Conservation (phyloP, 352 stramenopile genomes). For the Globisporangium polare region DNA sequence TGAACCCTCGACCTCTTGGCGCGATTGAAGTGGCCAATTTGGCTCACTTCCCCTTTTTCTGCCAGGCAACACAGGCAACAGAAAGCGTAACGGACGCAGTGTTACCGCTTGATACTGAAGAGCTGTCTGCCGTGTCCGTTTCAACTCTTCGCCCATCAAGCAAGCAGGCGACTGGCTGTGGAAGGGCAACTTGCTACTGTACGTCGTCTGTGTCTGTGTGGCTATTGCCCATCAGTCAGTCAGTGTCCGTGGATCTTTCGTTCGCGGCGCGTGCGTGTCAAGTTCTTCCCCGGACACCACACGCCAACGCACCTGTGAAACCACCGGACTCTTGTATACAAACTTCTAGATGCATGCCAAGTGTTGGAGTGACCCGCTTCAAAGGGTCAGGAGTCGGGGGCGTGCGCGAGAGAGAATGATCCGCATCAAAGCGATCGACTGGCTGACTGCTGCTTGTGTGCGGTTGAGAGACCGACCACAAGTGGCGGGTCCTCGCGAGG, state of each 20-base stretch:
- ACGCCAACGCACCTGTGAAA: neutral
- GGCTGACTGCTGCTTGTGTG: too few species aligned
- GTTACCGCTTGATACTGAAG: neutral
- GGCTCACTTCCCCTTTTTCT: neutral
- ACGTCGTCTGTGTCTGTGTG: neutral
- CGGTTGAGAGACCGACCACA: too few species aligned
- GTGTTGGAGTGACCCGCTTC: neutral
- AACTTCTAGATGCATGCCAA: neutral
- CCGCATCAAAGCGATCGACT: neutral
- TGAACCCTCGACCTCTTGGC: neutral
- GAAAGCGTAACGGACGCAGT: neutral
- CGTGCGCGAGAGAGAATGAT: neutral
- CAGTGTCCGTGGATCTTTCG: neutral
- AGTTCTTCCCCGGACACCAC: neutral
- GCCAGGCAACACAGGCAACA: neutral
- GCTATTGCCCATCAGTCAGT: neutral
- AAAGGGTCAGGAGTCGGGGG: too few species aligned
- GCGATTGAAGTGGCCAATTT: neutral
- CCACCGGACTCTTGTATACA: neutral
- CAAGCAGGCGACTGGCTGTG: neutral
- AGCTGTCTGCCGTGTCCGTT: neutral
- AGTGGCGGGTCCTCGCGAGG: too few species aligned
- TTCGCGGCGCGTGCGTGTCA: constrained; percentile 2
- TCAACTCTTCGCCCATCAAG: constrained; percentile 3
- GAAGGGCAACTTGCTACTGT: neutral